Conservation (phyloP, 495 filamentous ascomycete genomes). For the Xylaria sp. region DNA sequence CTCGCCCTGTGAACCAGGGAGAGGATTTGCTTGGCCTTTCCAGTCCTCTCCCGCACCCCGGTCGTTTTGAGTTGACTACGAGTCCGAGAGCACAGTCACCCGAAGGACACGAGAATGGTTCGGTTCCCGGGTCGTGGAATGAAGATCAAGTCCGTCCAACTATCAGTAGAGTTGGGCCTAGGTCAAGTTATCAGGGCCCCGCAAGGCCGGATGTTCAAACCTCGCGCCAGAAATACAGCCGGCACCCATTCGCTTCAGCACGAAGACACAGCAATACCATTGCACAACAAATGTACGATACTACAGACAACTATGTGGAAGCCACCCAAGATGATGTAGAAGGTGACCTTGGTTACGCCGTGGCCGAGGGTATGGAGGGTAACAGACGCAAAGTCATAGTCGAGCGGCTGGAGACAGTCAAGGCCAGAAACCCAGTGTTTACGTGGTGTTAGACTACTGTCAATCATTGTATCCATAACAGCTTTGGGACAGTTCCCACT, state of each 20-base stretch:
- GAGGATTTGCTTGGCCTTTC: slow-evolving; percentile 77
- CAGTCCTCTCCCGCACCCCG: slow-evolving; percentile 73
- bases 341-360: slow-evolving; percentile 92
- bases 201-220: slow-evolving; percentile 27
- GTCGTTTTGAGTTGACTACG: slow-evolving; percentile 79
- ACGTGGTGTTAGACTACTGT: slow-evolving; percentile 80
- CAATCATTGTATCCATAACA: not conserved
- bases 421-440: slow-evolving; percentile 93
- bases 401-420: slow-evolving; percentile 92
- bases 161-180: slow-evolving; percentile 20
- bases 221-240: slow-evolving; percentile 15
- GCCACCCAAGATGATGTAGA: slow-evolving; percentile 80
- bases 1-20: slow-evolving; percentile 31
- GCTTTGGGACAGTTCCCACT: not conserved
- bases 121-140: slow-evolving; percentile 17
- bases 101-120: slow-evolving; percentile 29
- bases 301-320: slow-evolving; percentile 41
- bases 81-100: slow-evolving; percentile 49
- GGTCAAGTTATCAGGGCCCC: slow-evolving; percentile 48
- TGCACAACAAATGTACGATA: slow-evolving; percentile 51
- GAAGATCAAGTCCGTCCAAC: slow-evolving; percentile 21
- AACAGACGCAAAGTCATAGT: slow-evolving; percentile 93
- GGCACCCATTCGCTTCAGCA: slow-evolving; percentile 21
- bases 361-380: slow-evolving; percentile 90
- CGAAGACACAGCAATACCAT: slow-evolving; percentile 49